These are phyloP conservation scores for Wallacemonas sp. DNA, from an alignment of 208 protist species.

Conservation along the genomic window DNA sequence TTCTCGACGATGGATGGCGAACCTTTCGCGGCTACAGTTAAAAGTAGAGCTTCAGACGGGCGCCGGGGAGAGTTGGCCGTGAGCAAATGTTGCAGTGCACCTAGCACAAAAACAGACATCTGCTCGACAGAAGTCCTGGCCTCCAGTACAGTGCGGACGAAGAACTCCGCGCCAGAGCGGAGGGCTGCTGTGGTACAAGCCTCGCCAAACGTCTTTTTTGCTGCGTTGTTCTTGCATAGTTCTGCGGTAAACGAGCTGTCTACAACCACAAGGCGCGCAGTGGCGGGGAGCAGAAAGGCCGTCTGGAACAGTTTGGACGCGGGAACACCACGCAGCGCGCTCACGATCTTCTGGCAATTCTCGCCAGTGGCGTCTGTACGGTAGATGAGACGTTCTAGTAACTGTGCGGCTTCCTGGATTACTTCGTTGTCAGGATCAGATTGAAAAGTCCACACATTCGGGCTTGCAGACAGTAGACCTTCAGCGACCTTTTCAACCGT, in stretches of 20 bases:
- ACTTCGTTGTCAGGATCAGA: constrained; percentile 25
- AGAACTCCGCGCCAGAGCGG: not conserved
- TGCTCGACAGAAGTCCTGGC: not conserved
- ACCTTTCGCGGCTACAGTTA: constrained; percentile 37
- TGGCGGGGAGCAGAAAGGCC: constrained; percentile 52
- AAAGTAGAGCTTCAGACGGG: constrained; percentile 40
- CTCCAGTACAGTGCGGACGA: constrained; percentile 11
- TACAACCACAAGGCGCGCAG: constrained; percentile 43
- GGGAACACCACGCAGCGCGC: constrained; percentile 21
- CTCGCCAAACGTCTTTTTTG: constrained; percentile 26
- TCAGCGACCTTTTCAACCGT: constrained; percentile 55
- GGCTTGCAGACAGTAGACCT: constrained; percentile 23
- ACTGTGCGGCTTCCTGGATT: constrained; percentile 25
- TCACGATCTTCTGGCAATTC: constrained; percentile 33
- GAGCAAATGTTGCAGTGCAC: constrained; percentile 21
- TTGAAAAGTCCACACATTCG: constrained; percentile 36
- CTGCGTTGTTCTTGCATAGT: constrained; percentile 16
- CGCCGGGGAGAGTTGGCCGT: constrained; percentile 15
- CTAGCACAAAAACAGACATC: constrained; percentile 39
- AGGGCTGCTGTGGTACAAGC: not conserved
- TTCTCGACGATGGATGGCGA: constrained; percentile 23
- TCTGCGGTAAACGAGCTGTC: constrained; percentile 35
- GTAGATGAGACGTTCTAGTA: constrained; percentile 76
- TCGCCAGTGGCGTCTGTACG: constrained; percentile 65
- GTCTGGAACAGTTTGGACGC: constrained; percentile 26